phyloP scores from a whole-genome alignment of 2,329 filamentous ascomycete genomes.

The Pseudovirgaria hyperparasitica region DNA sequence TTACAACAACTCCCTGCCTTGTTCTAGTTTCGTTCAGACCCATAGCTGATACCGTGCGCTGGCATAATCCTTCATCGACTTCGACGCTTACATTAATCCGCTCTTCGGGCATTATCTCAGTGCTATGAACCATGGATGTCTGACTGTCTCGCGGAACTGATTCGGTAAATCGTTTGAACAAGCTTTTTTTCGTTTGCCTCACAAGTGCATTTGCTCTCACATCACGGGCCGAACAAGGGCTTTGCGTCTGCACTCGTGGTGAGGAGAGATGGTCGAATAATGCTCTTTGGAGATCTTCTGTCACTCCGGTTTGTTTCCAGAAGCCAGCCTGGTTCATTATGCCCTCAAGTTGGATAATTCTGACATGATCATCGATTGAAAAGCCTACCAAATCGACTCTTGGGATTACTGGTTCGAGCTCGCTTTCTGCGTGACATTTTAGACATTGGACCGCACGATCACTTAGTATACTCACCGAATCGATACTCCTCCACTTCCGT shows the following conservation, averaged over 20 bases:
- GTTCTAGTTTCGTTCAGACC: constrained; percentile 31
- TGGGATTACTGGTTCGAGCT: constrained; percentile 12
- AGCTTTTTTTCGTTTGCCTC: constrained; percentile 1
- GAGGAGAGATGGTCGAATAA: constrained; percentile 17
- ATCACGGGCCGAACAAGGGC: not conserved
- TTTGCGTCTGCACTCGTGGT: constrained; percentile 1
- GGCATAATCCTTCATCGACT: constrained; percentile 25
- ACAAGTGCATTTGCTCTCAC: constrained; percentile 1
- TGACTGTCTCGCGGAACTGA: too few relatives aligned
- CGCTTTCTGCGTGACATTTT: constrained; percentile 10
- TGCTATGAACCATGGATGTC: too few relatives aligned
- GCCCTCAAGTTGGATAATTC: constrained; percentile 26
- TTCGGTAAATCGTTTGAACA: too few relatives aligned
- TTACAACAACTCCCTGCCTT: constrained; percentile 17
- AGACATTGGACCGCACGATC: constrained; percentile 1
- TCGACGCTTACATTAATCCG: constrained; percentile 11
- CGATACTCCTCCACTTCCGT: constrained; percentile 8
- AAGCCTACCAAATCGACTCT: constrained; percentile 27
- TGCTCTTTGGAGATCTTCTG: constrained; percentile 25
- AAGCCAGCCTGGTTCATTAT: constrained; percentile 29
- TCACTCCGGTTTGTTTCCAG: constrained; percentile 28
- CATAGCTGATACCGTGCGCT: constrained; percentile 30
- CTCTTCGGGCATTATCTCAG: constrained; percentile 3
- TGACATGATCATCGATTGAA: constrained; percentile 24
- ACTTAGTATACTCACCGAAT: not conserved